Conservation (phyloP, 495 filamentous ascomycete species). For the Aspergillus baeticus region DNA sequence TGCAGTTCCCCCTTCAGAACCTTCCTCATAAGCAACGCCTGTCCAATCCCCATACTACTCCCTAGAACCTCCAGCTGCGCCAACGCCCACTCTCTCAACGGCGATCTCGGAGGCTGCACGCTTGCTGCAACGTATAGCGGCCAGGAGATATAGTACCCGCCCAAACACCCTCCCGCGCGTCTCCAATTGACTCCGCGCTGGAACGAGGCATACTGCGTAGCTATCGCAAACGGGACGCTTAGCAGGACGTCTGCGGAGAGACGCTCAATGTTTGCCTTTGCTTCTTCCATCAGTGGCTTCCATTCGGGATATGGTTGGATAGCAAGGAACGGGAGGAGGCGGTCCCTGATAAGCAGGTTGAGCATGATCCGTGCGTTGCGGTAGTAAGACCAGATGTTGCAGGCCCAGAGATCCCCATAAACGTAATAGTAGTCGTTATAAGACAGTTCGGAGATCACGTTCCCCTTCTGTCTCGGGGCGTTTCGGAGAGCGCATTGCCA, state of each 20-base stretch:
- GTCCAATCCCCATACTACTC: slow-evolving; percentile 9
- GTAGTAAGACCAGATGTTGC: slow-evolving; percentile 13
- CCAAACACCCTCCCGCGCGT: not conserved
- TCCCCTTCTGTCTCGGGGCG: too few relatives aligned
- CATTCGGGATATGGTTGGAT: slow-evolving; percentile 7
- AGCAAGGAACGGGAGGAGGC: not conserved
- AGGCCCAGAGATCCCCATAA: slow-evolving; percentile 10
- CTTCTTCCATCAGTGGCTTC: not conserved
- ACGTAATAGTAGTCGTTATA: slow-evolving; percentile 10
- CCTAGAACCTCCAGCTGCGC: slow-evolving; percentile 1
- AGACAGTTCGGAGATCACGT: slow-evolving; percentile 1
- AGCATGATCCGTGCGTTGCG: slow-evolving; percentile 7
- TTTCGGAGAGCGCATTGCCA: slow-evolving; percentile 4
- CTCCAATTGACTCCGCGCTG: not conserved
- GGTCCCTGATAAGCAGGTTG: not conserved
- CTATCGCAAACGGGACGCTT: slow-evolving; percentile 1
- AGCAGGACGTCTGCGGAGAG: not conserved
- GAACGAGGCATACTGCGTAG: not conserved
- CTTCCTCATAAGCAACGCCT: slow-evolving; percentile 9
- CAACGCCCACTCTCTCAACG: not conserved
- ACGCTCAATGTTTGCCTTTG: not conserved
- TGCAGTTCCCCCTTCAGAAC: not conserved
- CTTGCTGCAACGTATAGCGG: slow-evolving; percentile 8
- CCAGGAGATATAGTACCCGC: slow-evolving; percentile 5
- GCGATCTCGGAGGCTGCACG: not conserved